Base-by-base conservation (phyloP, 345 rosid genomes). In the Camelina sativa region DNA sequence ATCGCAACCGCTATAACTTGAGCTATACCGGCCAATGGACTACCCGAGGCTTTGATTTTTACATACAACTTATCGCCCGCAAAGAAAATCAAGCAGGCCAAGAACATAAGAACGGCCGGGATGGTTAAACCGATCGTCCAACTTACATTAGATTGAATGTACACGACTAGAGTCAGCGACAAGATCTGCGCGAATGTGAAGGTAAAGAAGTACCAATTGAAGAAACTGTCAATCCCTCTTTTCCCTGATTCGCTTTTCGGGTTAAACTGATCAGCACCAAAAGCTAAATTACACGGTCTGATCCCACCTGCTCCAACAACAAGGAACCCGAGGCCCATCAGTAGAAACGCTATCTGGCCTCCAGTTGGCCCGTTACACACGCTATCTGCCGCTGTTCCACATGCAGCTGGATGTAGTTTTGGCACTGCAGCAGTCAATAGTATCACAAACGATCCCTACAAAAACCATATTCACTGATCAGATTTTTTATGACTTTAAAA, bases 171-270 rank as follows among this genome's bases (percentile, higher is more conserved):
- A 1, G 97, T 91, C 66, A 88, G 67, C 16, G 96, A 82, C 34
- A 88, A 53, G 87, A 88, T 83, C 75, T 85, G 87, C 12, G 96
- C 93, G 5, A 88, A 84, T 48, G 92, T 91, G 86, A 82, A 91
- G 76, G 89, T 88, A 79, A 85, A 91, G 83, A 88, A 85, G 58
- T 91, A 88, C 97, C 97, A 91, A 55, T 91, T 91, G 75, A 91
- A 87, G 88, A 91, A 91, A 75, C 97, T 91, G 32, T 86, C 83
- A 46, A 84, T 79, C 37, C 97, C 97, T 75, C 71, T 81, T 73
- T 85, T 87, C 19, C 97, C 97, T 1, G 97, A 77, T 30, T 84
- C 88, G 1, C 88, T 87, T 34, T 81, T 69, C 0, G 97, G 90
- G 58, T 91, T 83, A 69, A 91, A 91, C 72, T 91, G 97, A 65